Base-by-base conservation (phyloP, 495 filamentous ascomycete species). In the Tuber microsphaerosporum region DNA sequence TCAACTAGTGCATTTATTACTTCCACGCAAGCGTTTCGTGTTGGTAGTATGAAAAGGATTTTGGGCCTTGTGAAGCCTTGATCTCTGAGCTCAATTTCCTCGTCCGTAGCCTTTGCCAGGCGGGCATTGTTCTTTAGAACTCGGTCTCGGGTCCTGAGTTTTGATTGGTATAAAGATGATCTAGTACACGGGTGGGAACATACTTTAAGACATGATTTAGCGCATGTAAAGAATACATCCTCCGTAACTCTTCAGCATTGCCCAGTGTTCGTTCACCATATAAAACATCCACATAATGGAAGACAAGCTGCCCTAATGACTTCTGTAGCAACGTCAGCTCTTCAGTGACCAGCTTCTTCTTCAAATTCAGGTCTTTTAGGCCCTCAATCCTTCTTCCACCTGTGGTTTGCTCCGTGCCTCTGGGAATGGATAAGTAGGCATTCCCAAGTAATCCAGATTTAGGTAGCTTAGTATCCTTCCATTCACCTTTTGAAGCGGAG, bases 61-160 rank as follows among this genome's bases (percentile, higher is more conserved):
- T 97, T 97, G 10, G 96, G 95, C 2, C 95, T 88, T 0, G 95
- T 97, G 83, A 97, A 99, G 6, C 96, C 95, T 84, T 98, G 95
- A 83, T 98, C 96, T 69, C 94, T 89, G 42, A 93, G 86, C 72
- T 98, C 95, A 37, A 93, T 85, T 43, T 91, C 89, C 69, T 89
- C 88, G 26, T 84, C 86, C n/a, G 84, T 81, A 3, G 78, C 79
- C 14, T 82, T 81, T 45, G 86, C 84, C 17, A 96, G 85, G 73
- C 90, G 91, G 34, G 90, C 89, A 80, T 93, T 97, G 84, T 97
- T 97, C 83, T 96, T 98, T 74, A 97, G 88, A 0, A 99, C 91
- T 43, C 89, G 89, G 79, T 97, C 94, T 72, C 95, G 91, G 20
- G 94, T 97, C 84, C 88, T 89, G 69, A 73, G 61, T 31, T n/a